Base-by-base conservation (phyloP, 805 yeast genomes). In the Spathaspora girioi region DNA sequence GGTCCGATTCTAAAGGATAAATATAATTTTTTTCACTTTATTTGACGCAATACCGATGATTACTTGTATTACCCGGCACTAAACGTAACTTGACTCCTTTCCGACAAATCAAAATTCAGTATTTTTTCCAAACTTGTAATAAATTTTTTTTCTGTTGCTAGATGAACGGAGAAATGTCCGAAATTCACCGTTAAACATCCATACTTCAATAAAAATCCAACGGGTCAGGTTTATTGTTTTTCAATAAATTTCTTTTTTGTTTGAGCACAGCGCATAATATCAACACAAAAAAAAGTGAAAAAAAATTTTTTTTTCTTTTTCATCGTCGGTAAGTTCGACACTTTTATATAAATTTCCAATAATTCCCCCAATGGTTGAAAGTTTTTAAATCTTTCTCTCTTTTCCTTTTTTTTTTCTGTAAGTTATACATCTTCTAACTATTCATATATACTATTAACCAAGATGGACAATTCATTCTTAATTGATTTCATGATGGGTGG, bases 401-500 rank as follows among this genome's bases (percentile, higher is more conserved):
- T 38, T 42, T 42, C 32, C 19, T 49, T 44, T 49, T 47, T 47
- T 18, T 47, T 18, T 23, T 46, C 44, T 15, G 20, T 18, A 46
- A 43, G 38, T 23, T 40, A 17, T 12, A n/a, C 35, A 31, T 15
- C 40, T 35, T 35, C 42, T 26, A 48, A 18, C 48, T 53, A 48
- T 53, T 42, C 51, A 50, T 40, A 50, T 52, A 29, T 61, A 68
- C 2, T 53, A 10, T 14, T 19, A 52, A 43, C 32, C 45, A 45
- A 53, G 54, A 58, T 58, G 61, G 60, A 55, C 53, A 49, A 38
- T 44, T 58, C 65, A 53, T 71, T 71, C 66, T 51, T 71, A 52
- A 58, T 69, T 60, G 73, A 71, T 60, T 89, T 89, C 83, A 69
- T 89, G 78, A 90, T 92, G 97, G 97, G 97, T 79, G 97, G 97